Base-by-base conservation (phyloP, 805 yeast species). In the Hanseniaspora valbyensis region DNA sequence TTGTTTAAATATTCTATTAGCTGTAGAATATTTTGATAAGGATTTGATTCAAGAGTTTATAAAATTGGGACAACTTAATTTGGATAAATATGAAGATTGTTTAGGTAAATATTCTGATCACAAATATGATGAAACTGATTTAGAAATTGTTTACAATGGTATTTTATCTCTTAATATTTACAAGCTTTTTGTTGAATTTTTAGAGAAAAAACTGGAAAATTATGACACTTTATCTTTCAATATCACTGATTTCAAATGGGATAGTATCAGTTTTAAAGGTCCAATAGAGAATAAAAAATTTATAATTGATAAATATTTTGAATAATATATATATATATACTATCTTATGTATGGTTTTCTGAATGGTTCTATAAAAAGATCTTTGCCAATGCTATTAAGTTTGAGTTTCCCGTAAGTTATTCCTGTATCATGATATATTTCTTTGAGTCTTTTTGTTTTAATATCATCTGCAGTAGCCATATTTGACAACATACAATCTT, bases 281-380 rank as follows among this genome's bases (percentile, higher is more conserved):
- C 22, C 39, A 5, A 34, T 34, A 18, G 22, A 34, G 4, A 33
- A 40, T 40, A 26, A 4, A 7, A 13, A 40, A 3, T 26, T 26
- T 25, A 10, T 40, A 14, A 40, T 40, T 26, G 14, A 25, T 9
- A 38, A 21, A 9, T 36, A 36, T 36, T 36, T 18, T 16, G 10
- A 9, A 8, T 32, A 22, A n/a, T 8, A 19, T 34, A 25, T 25
- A 9, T 26, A n/a, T 12, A 40, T 26, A 25, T 40, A 4, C 16
- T 18, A 7, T 9, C 24, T 32, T 13, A 48, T 40, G n/a, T 48
- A 48, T 9, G 51, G 51, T 12, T 42, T 24, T 14, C 22, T 40
- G 36, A 48, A 48, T 10, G 51, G 51, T 26, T 48, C 51, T 2
- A 48, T 19, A 3, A 48, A 12, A 21, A 48, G 8, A 10, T 39